A percentile compares a stretch with the other conserved stretches of the same genome.
Conservation (phyloP, 2,329 filamentous ascomycete species). For the Byssothecium circinans region DNA sequence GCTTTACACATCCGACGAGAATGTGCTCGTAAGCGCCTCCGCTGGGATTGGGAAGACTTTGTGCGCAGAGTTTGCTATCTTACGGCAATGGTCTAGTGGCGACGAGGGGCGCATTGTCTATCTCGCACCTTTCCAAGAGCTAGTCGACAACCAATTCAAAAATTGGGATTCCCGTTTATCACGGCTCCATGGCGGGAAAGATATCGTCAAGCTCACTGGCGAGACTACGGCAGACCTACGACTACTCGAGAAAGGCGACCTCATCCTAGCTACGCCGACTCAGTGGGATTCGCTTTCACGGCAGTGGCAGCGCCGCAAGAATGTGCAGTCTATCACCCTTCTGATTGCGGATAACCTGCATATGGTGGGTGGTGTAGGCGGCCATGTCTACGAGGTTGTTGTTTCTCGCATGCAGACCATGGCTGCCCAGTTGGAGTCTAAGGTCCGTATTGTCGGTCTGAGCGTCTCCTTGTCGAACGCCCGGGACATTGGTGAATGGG, state of each 20-base stretch:
- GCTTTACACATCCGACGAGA: constrained; percentile 86
- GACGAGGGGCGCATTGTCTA: constrained; percentile 83
- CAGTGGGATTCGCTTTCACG: constrained; percentile 97
- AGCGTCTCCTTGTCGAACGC: constrained; percentile 93
- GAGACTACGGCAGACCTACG: constrained; percentile 91
- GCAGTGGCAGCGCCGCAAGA: constrained; percentile 96
- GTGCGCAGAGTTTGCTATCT: constrained; percentile 89
- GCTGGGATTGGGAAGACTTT: constrained; percentile 96
- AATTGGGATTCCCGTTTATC: constrained; percentile 83
- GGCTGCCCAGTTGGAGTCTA: constrained; percentile 79
- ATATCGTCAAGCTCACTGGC: constrained; percentile 88
- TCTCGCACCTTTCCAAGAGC: constrained; percentile 90
- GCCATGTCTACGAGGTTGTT: constrained; percentile 92
- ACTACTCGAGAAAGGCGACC: constrained; percentile 80
- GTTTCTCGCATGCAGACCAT: constrained; percentile 99
- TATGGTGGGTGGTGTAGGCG: constrained; percentile 81
- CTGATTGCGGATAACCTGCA: constrained; percentile 97
- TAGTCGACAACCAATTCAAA: constrained; percentile 77
- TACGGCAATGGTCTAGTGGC: constrained; percentile 80
- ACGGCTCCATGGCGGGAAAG: constrained; percentile 76
- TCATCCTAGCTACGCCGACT: constrained; percentile 86
- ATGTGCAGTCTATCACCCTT: constrained; percentile 84
- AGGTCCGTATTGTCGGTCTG: constrained; percentile 83
- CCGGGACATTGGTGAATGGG: constrained; percentile 94
- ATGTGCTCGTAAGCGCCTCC: constrained; percentile 89